phyloP scores from a whole-genome alignment of 495 filamentous ascomycete species.

The Letharia columbiana region DNA sequence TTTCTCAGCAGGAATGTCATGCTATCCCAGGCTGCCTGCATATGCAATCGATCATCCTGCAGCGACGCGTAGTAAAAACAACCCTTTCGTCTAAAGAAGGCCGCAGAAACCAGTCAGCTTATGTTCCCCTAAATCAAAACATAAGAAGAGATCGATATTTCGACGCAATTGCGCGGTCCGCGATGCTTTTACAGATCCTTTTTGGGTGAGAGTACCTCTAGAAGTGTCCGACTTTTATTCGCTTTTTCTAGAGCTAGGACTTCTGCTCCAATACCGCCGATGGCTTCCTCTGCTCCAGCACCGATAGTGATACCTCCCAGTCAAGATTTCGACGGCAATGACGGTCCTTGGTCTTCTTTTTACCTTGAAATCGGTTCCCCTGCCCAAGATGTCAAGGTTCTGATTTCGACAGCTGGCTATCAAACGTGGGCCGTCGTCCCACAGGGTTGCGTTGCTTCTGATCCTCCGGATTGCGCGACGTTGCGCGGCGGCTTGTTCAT shows the following conservation, averaged over 20 bases:
- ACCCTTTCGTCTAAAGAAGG: background rate
- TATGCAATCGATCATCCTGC: background rate
- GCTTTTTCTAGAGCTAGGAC: background rate
- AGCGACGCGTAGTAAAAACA: background rate
- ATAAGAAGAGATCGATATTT: background rate
- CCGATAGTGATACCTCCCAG: constrained; percentile 23
- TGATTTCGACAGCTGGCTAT: constrained; percentile 26
- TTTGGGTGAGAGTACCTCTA: no score
- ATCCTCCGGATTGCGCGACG: constrained; percentile 32
- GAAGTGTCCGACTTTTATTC: background rate
- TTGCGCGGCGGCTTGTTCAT: constrained; percentile 40
- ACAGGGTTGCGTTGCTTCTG: constrained; percentile 28
- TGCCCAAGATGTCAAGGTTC: constrained; percentile 28
- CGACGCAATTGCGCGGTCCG: background rate
- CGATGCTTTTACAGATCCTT: background rate
- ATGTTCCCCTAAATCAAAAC: background rate
- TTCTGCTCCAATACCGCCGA: background rate
- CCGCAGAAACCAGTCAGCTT: background rate
- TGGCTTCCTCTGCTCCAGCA: constrained; percentile 11
- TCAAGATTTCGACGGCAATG: constrained; percentile 28
- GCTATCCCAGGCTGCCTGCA: background rate
- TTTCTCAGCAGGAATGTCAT: no score
- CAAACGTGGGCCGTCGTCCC: constrained; percentile 29
- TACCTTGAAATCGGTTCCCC: constrained; percentile 32
- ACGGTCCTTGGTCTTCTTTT: constrained; percentile 37